phyloP scores from a whole-genome alignment of 2,329 filamentous ascomycete species.

The Paracorniculantispora psalliotae region DNA sequence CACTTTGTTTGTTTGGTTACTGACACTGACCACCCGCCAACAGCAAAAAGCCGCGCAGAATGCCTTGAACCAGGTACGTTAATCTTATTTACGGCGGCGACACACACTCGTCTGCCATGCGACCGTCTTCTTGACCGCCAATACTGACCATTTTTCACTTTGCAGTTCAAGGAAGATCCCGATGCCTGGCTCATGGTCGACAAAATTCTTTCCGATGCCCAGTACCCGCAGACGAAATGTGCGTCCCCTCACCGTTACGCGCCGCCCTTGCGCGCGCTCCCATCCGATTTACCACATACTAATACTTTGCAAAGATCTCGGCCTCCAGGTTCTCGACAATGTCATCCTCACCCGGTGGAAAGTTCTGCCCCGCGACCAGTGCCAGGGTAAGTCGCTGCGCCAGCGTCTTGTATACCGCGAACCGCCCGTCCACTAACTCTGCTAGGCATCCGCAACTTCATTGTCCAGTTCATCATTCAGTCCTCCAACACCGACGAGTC shows the following conservation, averaged over 20 bases:
- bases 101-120: not conserved
- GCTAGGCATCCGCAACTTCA: conserved; percentile 94
- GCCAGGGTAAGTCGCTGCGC: conserved; percentile 58
- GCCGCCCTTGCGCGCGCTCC: conserved; percentile 15
- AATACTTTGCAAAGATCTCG: conserved; percentile 60
- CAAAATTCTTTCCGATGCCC: conserved; percentile 89
- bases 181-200: conserved; percentile 97
- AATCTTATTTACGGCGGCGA: conserved; percentile 14
- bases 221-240: conserved; percentile 97
- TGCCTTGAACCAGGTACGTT: conserved; percentile 80
- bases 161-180: conserved; percentile 95
- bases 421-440: conserved; percentile 16
- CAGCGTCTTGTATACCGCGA: not conserved
- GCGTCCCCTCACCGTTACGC: conserved; percentile 31
- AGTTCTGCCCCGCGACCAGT: conserved; percentile 91
- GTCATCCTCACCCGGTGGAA: conserved; percentile 99
- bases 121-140: not conserved
- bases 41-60: conserved; percentile 96
- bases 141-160: conserved; percentile 1
- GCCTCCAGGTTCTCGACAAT: conserved; percentile 93
- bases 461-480: conserved; percentile 97
- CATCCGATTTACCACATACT: conserved; percentile 18
- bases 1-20: not conserved
- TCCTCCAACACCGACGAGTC: conserved; percentile 86
- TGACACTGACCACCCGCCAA: conserved; percentile 3